phyloP scores from a whole-genome alignment of 441 rosid genomes.

The Gossypium trilobum region DNA sequence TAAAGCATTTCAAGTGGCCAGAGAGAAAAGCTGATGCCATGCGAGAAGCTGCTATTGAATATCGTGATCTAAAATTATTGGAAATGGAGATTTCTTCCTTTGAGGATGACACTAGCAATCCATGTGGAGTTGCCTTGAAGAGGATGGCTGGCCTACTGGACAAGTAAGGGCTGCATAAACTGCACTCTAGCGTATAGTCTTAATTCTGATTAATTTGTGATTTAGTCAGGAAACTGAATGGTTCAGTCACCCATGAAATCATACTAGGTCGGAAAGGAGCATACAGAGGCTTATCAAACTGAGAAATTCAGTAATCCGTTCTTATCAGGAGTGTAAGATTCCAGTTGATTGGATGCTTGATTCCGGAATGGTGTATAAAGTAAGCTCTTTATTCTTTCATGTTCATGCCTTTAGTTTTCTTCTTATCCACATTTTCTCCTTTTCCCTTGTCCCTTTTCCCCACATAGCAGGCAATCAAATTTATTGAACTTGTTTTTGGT shows the following conservation, averaged over 20 bases:
- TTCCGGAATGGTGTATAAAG: slow-evolving; percentile 58
- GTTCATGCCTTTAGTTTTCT: not conserved
- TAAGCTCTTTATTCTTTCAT: slow-evolving; percentile 16
- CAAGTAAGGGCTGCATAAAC: slow-evolving; percentile 37
- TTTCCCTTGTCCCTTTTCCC: no score
- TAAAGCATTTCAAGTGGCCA: slow-evolving; percentile 94
- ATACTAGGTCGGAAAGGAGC: slow-evolving; percentile 61
- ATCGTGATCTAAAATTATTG: slow-evolving; percentile 57
- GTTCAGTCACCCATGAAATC: slow-evolving; percentile 5
- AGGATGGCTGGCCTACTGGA: slow-evolving; percentile 72
- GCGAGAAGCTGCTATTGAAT: slow-evolving; percentile 81
- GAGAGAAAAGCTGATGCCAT: slow-evolving; percentile 87
- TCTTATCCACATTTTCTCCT: not conserved
- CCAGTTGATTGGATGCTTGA: slow-evolving; percentile 91
- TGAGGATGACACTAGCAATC: slow-evolving; percentile 40
- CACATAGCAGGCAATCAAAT: not conserved
- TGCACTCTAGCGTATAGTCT: not conserved
- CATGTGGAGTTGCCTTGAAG: slow-evolving; percentile 57
- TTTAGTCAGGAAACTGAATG: slow-evolving; percentile 8
- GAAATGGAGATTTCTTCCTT: slow-evolving; percentile 57
- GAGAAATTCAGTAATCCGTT: slow-evolving; percentile 42
- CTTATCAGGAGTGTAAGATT: slow-evolving; percentile 57
- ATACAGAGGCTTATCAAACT: slow-evolving; percentile 51
- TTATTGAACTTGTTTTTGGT: not conserved
- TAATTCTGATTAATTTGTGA: not conserved